Conservation (phyloP, 805 yeast species). For the Zygosaccharomyces gambellarensis region DNA sequence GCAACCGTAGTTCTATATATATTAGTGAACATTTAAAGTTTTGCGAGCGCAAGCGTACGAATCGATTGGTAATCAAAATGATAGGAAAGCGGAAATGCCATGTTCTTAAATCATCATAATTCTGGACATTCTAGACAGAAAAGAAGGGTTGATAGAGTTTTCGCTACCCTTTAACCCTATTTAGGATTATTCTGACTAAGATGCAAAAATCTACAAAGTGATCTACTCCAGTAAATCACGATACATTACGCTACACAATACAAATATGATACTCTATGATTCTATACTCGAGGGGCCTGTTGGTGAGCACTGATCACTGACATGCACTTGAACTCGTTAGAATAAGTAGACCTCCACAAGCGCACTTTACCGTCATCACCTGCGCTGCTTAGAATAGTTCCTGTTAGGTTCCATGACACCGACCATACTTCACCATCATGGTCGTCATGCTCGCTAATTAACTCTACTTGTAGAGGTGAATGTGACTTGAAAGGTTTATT, state of each 20-base stretch:
- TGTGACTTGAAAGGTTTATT: neutral
- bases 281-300: conserved; percentile 1
- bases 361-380: conserved; percentile 94
- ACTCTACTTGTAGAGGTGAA: conserved; percentile 44
- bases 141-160: no score
- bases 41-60: no score
- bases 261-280: neutral
- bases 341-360: conserved; percentile 85
- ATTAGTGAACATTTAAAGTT: neutral
- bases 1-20: no score
- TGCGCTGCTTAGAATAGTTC: conserved; percentile 85
- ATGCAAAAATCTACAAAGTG: neutral
- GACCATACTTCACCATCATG: conserved; percentile 93
- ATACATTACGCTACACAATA: neutral
- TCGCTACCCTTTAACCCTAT: no score
- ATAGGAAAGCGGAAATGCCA: no score
- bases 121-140: no score
- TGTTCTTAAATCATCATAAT: no score
- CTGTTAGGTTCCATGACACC: conserved; percentile 91
- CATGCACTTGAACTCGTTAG: conserved; percentile 85
- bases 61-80: no score
- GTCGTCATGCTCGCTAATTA: conserved; percentile 63
- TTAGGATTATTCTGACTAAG: neutral
- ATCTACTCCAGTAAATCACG: neutral
- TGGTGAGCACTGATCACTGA: conserved; percentile 68